Evolutionary conservation across 805 yeast species (phyloP).

Genomic region (Candida sakaeoensis): DNA sequence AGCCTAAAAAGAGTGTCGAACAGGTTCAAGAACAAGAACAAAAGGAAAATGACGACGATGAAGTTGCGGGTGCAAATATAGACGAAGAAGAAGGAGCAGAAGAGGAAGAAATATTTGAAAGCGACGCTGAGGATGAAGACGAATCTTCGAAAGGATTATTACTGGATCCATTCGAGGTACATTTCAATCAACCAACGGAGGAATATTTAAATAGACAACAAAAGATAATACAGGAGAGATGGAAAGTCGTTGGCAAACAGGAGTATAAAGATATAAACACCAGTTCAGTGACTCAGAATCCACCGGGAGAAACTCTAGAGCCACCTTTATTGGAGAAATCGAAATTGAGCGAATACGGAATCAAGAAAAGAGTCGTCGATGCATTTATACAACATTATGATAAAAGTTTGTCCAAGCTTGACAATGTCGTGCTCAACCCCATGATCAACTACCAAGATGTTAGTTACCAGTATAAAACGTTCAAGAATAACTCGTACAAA

Average conservation of each 20-base stretch:
- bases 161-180: slow-evolving; percentile 71
- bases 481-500: slow-evolving; percentile 52
- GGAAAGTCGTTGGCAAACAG: slow-evolving; percentile 23
- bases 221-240: slow-evolving; percentile 19
- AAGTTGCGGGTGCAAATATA: slow-evolving; percentile 13
- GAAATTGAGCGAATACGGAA: slow-evolving; percentile 19
- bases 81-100: slow-evolving; percentile 16
- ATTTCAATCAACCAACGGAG: slow-evolving; percentile 57
- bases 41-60: slow-evolving; percentile 16
- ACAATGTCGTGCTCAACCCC: slow-evolving; percentile 49
- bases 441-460: slow-evolving; percentile 74
- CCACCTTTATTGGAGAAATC: slow-evolving; percentile 8
- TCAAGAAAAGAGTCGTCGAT: slow-evolving; percentile 26
- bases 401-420: slow-evolving; percentile 1
- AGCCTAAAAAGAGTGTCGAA: slow-evolving; percentile 9
- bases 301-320: slow-evolving; percentile 25
- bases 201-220: slow-evolving; percentile 27
- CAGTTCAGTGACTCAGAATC: slow-evolving; percentile 27
- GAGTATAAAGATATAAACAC: slow-evolving; percentile 21
- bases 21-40: slow-evolving; percentile 12
- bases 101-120: slow-evolving; percentile 30
- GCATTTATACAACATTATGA: slow-evolving; percentile 17
- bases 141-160: slow-evolving; percentile 35
- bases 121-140: slow-evolving; percentile 26
- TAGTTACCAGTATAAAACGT: slow-evolving; percentile 51